phyloP scores from a whole-genome alignment of 148 eudicot genomes.

The Drosera capensis region DNA sequence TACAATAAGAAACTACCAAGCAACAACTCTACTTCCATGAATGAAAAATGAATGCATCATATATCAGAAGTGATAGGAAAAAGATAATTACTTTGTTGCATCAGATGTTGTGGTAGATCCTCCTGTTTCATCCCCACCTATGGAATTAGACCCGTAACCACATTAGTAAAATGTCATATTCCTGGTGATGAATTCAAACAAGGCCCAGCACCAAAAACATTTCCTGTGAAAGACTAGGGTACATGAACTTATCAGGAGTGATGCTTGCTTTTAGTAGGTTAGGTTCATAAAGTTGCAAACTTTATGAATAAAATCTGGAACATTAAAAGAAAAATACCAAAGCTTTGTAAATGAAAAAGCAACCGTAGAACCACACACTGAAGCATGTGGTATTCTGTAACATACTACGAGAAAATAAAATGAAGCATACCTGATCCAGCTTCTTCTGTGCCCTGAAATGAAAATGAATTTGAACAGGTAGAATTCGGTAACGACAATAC shows the following conservation, averaged over 20 bases:
- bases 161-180: not conserved
- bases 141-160: conserved; percentile 12
- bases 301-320: too few species aligned
- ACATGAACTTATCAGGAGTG: too few species aligned
- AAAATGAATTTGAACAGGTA: conserved; percentile 6
- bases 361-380: too few species aligned
- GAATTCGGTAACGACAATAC: too few species aligned
- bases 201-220: not conserved
- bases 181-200: not conserved
- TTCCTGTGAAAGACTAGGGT: too few species aligned
- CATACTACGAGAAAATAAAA: not conserved
- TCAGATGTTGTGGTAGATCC: conserved; percentile 56
- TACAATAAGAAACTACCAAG: too few species aligned
- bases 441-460: conserved; percentile 64
- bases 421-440: conserved; percentile 32
- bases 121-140: conserved; percentile 58
- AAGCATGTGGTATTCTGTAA: not conserved
- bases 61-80: conserved; percentile 1
- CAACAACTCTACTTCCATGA: too few species aligned
- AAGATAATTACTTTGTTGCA: conserved; percentile 76
- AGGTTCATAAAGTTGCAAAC: too few species aligned
- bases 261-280: too few species aligned
- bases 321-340: too few species aligned
- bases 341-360: too few species aligned
- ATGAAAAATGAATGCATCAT: too few species aligned